These are phyloP conservation scores for Microdochium nivale DNA, from an alignment of 2,329 filamentous ascomycete genomes.

Conservation along the genomic window DNA sequence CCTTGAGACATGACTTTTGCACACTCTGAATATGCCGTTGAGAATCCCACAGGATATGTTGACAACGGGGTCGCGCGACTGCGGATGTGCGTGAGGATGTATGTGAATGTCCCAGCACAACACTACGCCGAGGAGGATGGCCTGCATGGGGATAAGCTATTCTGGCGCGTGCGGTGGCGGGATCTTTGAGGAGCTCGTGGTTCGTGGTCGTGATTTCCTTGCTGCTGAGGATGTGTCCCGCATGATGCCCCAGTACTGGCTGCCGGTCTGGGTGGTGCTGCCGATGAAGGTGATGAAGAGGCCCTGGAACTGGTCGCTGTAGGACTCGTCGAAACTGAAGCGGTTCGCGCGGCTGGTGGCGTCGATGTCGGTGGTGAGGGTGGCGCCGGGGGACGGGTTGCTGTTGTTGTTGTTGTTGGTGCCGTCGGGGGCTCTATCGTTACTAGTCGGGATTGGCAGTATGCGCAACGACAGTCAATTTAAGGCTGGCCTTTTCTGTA, in stretches of 20 bases:
- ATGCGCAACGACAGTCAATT: no score
- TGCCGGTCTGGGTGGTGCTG: neutral
- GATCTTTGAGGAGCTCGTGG: conserved; percentile 30
- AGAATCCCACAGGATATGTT: conserved; percentile 45
- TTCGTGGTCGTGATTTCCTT: neutral
- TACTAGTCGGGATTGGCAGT: no score
- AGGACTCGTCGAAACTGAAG: neutral
- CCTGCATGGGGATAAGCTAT: conserved; percentile 11
- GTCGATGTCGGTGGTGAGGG: neutral
- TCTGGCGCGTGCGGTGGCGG: conserved; percentile 17
- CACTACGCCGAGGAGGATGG: conserved; percentile 23
- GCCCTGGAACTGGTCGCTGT: neutral
- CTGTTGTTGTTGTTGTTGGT: neutral
- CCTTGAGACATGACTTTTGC: no score
- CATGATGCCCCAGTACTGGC: neutral
- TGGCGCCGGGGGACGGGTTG: neutral
- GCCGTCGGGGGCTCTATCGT: no score
- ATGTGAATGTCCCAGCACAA: conserved; percentile 31
- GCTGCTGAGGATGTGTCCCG: neutral
- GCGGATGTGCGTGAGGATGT: conserved; percentile 37
- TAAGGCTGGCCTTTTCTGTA: no score
- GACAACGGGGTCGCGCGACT: conserved; percentile 34
- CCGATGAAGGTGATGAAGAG: neutral
- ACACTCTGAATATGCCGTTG: no score
- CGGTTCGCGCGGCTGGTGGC: neutral